These are phyloP conservation scores for Neurospora cerealis DNA, from an alignment of 495 filamentous ascomycete genomes.

Conservation along the genomic window DNA sequence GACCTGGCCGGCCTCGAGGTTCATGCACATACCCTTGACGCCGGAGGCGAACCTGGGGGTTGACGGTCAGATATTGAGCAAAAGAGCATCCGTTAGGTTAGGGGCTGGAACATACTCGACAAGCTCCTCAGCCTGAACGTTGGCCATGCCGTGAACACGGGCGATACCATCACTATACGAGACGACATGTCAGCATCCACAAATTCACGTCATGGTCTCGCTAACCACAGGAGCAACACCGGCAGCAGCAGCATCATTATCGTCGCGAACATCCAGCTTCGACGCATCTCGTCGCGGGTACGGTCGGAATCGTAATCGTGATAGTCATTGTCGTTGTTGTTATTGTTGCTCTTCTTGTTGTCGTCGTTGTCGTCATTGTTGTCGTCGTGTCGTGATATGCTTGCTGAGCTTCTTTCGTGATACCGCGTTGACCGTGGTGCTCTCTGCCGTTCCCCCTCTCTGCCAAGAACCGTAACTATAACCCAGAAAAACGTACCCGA, in stretches of 20 bases:
- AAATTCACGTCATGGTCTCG: not conserved
- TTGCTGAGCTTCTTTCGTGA: not conserved
- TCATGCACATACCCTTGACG: constrained; percentile 99
- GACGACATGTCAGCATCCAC: constrained; percentile 28
- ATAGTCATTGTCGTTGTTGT: not conserved
- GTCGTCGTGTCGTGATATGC: not conserved
- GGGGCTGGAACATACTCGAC: constrained; percentile 74
- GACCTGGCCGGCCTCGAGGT: constrained; percentile 98
- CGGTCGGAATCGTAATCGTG: not conserved
- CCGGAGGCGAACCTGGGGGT: constrained; percentile 84
- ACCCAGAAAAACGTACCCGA: constrained; percentile 67
- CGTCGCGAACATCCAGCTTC: not conserved
- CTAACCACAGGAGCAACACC: not conserved
- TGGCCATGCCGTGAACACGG: constrained; percentile 98
- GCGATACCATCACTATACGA: constrained; percentile 93
- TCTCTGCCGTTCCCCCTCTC: not conserved
- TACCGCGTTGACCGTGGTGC: not conserved
- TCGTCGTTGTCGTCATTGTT: not conserved
- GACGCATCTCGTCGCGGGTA: not conserved
- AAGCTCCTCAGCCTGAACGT: constrained; percentile 99
- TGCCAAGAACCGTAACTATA: constrained; percentile 10
- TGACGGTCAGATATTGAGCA: constrained; percentile 12
- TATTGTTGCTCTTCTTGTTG: constrained; percentile 1
- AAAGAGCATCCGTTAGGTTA: not conserved
- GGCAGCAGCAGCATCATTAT: not conserved